Base-by-base conservation (phyloP, 1,284 basidiomycete species). In the Cronartium quercuum region DNA sequence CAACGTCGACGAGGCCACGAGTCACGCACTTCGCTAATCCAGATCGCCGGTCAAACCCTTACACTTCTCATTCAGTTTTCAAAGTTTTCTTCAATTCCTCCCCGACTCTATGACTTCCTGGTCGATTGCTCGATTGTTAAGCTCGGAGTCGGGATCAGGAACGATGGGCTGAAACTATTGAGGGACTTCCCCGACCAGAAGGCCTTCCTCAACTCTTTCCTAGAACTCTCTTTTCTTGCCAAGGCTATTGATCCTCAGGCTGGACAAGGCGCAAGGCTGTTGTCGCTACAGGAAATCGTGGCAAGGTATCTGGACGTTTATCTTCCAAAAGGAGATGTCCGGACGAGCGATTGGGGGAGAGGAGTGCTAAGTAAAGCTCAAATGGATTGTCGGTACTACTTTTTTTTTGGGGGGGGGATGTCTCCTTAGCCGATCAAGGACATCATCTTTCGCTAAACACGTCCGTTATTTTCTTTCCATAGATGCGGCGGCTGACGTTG, bases 401-500 rank as follows among this genome's bases (percentile, higher is more conserved):
- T 21, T 21, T 29, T n/a, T 60, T n/a, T 7, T 6, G 34, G 18
- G 63, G 68, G 63, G 62, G 68, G 41, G 21, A 58, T 60, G 10
- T 61, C 57, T 13, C 29, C 29, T 29, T 29, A 29, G 29, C 29
- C 2, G 29, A 29, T 29, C 29, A 2, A 29, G 29, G 29, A 29
- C 29, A 29, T 29, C 2, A 29, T 29, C 29, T 29, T 29, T 29
- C 29, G 29, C 29, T 29, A 29, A 29, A 29, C 29, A 29, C 29
- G 1, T 29, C 2, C 29, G 51, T 55, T n/a, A 55, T 55, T 21
- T 21, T 21, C 29, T n/a, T 60, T 21, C 10, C 7, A 40, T 34
- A 70, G 68, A 70, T 70, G 68, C 68, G 21, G 68, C 68, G 10
- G 41, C 57, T 13, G 60, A 70, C 44, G 60, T 70, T 13, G 60